phyloP scores from a whole-genome alignment of 441 rosid genomes.

The Adansonia rubrostipa region DNA sequence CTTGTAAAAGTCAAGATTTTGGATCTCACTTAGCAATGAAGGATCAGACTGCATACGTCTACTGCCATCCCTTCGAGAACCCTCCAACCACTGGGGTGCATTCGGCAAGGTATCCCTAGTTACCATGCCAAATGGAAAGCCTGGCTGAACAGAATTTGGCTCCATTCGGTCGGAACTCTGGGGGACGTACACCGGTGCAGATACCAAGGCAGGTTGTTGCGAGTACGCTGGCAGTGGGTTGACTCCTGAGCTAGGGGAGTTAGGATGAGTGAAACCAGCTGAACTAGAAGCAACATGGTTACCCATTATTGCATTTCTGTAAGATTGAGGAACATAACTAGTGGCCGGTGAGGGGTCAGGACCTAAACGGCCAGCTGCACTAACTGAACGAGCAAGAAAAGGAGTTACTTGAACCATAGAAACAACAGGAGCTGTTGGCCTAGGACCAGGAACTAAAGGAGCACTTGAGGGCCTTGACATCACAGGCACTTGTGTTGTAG shows the following conservation, averaged over 20 bases:
- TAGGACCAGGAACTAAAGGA: constrained; percentile 67
- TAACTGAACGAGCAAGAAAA: constrained; percentile 68
- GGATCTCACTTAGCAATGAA: constrained; percentile 34
- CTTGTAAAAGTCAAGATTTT: constrained; percentile 42
- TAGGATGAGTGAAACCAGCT: constrained; percentile 50
- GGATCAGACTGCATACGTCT: constrained; percentile 42
- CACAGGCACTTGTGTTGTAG: constrained; percentile 48
- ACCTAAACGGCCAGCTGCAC: constrained; percentile 84
- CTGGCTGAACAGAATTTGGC: constrained; percentile 48
- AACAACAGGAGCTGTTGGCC: constrained; percentile 55
- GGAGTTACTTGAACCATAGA: constrained; percentile 65
- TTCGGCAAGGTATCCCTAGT: constrained; percentile 47
- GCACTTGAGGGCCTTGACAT: constrained; percentile 90
- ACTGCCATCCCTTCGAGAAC: constrained; percentile 43
- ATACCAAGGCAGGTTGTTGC: constrained; percentile 48
- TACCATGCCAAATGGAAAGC: constrained; percentile 57
- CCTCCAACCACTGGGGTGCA: constrained; percentile 68
- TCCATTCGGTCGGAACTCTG: constrained; percentile 54
- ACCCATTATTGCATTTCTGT: constrained; percentile 79
- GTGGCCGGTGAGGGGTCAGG: constrained; percentile 59
- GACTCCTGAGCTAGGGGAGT: constrained; percentile 54
- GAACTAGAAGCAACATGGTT: constrained; percentile 66
- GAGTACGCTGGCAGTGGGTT: constrained; percentile 50
- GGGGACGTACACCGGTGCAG: constrained; percentile 50
- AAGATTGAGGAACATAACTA: constrained; percentile 70